Percentiles rank a stretch among this genome's conserved stretches.
These are phyloP conservation scores for Exophiala spinifera DNA, from an alignment of 2,329 filamentous ascomycete genomes.

Conservation along the genomic window DNA sequence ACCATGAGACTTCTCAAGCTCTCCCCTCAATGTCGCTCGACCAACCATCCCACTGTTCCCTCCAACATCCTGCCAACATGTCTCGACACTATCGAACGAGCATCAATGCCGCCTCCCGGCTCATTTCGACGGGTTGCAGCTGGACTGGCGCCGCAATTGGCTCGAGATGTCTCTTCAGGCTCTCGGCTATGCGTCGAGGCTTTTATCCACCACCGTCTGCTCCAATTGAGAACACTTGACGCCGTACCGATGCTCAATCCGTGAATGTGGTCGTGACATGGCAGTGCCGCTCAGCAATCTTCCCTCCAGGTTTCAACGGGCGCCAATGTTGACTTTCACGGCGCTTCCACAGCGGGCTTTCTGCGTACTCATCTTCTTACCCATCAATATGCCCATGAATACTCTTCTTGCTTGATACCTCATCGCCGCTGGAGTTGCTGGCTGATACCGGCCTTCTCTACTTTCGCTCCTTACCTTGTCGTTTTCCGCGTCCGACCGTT, in stretches of 20 bases:
- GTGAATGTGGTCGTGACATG: conserved; percentile 19
- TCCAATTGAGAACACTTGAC: conserved; percentile 15
- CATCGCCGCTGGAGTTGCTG: conserved; percentile 25
- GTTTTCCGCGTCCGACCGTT: conserved; percentile 15
- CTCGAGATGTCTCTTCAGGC: conserved; percentile 1
- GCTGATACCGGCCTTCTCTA: conserved; percentile 23
- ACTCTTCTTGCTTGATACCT: conserved; percentile 6
- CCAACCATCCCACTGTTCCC: conserved; percentile 11
- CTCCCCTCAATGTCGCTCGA: conserved; percentile 5
- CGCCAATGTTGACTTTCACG: conserved; percentile 18
- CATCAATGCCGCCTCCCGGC: conserved; percentile 15
- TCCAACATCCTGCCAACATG: conserved; percentile 16
- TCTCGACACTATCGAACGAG: conserved; percentile 19
- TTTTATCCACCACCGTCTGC: conserved; percentile 1
- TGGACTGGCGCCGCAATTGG: conserved; percentile 11
- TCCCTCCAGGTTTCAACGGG: conserved; percentile 7
- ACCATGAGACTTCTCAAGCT: background rate
- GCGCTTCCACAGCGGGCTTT: conserved; percentile 15
- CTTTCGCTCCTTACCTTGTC: conserved; percentile 14
- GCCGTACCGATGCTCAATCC: conserved; percentile 9
- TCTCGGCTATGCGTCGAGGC: conserved; percentile 1
- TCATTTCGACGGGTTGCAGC: conserved; percentile 18
- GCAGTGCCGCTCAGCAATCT: conserved; percentile 10
- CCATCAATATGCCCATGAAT: conserved; percentile 4
- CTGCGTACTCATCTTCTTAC: conserved; percentile 10